Evolutionary conservation across 2,329 filamentous ascomycete species (phyloP).

Genomic region (Alternaria sp.): DNA sequence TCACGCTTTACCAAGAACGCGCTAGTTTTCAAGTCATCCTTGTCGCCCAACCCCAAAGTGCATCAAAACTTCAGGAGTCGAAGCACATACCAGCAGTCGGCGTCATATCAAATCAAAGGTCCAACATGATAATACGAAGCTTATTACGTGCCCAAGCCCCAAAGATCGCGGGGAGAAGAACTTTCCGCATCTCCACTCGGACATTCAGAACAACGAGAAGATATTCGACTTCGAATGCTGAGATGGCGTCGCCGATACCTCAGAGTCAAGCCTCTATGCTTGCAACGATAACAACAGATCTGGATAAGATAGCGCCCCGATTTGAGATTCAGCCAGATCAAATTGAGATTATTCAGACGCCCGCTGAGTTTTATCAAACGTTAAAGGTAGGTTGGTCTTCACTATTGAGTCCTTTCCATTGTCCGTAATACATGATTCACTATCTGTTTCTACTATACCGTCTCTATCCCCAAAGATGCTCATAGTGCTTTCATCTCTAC

Average conservation of each 20-base stretch:
- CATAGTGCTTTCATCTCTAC: background rate
- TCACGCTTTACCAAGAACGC: slow-evolving; percentile 10
- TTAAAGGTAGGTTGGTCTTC: slow-evolving; percentile 72
- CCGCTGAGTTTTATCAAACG: slow-evolving; percentile 88
- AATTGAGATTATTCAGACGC: slow-evolving; percentile 80
- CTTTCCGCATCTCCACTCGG: slow-evolving; percentile 26
- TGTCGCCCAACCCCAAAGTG: slow-evolving; percentile 21
- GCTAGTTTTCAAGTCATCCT: slow-evolving; percentile 17
- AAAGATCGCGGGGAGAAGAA: slow-evolving; percentile 25
- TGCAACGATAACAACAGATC: slow-evolving; percentile 72
- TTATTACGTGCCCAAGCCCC: slow-evolving; percentile 37
- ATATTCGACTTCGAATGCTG: slow-evolving; percentile 46
- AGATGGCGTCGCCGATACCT: slow-evolving; percentile 38
- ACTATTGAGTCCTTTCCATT: background rate
- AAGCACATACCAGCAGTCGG: slow-evolving; percentile 7
- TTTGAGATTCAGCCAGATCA: slow-evolving; percentile 86
- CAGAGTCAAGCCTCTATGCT: slow-evolving; percentile 64
- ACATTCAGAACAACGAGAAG: slow-evolving; percentile 34
- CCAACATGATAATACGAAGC: slow-evolving; percentile 47
- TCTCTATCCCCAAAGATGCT: background rate
- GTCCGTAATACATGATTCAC: background rate
- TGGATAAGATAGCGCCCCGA: slow-evolving; percentile 89
- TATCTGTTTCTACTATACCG: background rate
- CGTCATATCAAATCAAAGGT: slow-evolving; percentile 1
- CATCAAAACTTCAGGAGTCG: slow-evolving; percentile 40